Evolutionary conservation across 495 filamentous ascomycete genomes (phyloP).

Genomic region (Lentithecium fluviatile): DNA sequence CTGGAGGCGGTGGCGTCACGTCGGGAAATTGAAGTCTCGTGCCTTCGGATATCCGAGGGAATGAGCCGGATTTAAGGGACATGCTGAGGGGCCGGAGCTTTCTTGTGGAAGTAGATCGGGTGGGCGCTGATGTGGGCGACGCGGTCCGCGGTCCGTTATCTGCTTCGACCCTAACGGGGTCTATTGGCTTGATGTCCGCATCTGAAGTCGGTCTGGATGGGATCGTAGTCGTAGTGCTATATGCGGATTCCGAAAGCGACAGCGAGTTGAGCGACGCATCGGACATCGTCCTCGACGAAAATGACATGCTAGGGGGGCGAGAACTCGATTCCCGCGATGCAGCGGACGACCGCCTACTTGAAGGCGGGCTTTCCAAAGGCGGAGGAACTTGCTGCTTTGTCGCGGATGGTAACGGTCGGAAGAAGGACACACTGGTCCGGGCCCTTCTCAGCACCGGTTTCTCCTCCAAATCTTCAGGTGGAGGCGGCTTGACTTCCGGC

Average conservation of each 20-base stretch:
- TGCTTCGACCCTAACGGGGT: neutral
- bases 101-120: constrained; percentile 1
- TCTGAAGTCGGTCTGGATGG: neutral
- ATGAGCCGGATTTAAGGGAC: constrained; percentile 15
- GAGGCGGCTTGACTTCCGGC: constrained; percentile 15
- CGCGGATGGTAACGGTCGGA: constrained; percentile 18
- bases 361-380: neutral
- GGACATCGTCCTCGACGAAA: neutral
- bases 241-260: neutral
- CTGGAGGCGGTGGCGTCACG: too few species aligned
- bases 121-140: neutral
- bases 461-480: constrained; percentile 8
- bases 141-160: neutral
- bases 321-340: neutral
- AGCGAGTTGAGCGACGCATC: neutral
- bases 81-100: constrained; percentile 16
- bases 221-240: neutral
- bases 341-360: neutral
- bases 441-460: constrained; percentile 20
- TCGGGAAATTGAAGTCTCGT: neutral
- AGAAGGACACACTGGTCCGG: constrained; percentile 18
- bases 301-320: neutral
- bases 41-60: constrained; percentile 19
- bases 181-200: neutral
- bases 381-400: neutral